These are phyloP conservation scores for Paraglomus brasilianum DNA, from an alignment of 192 early-diverging fungal genomes.

Conservation along the genomic window DNA sequence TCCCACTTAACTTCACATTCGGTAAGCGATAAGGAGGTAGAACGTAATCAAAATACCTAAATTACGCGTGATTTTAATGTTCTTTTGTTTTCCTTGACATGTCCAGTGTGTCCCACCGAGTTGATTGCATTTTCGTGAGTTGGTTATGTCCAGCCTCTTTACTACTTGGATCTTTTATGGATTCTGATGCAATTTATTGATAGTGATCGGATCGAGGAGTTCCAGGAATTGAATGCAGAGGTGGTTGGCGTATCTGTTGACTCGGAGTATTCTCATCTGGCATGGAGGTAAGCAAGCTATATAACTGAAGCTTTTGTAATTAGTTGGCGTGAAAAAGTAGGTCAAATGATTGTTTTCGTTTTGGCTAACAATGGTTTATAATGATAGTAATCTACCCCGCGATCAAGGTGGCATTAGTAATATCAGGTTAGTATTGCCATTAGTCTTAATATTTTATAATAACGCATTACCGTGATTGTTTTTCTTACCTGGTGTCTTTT, in stretches of 20 bases:
- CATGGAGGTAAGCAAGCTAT: slow-evolving; percentile 52
- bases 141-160: background rate
- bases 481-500: background rate
- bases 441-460: slow-evolving; percentile 34
- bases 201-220: slow-evolving; percentile 74
- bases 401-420: slow-evolving; percentile 86
- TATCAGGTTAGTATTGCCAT: slow-evolving; percentile 48
- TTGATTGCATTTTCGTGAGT: slow-evolving; percentile 69
- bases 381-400: slow-evolving; percentile 56
- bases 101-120: slow-evolving; percentile 82
- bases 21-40: slow-evolving; percentile 10
- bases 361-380: too few relatives aligned
- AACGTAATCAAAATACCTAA: background rate
- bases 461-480: background rate
- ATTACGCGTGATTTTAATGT: background rate
- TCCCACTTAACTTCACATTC: slow-evolving; percentile 70
- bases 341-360: too few relatives aligned
- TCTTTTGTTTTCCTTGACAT: background rate
- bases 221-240: slow-evolving; percentile 69
- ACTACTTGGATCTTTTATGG: background rate
- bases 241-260: slow-evolving; percentile 66
- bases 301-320: background rate
- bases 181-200: background rate
- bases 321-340: too few relatives aligned
- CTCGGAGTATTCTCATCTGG: slow-evolving; percentile 71